Conservation (phyloP, 306 rosid genomes). For the Castanospermum australe region DNA sequence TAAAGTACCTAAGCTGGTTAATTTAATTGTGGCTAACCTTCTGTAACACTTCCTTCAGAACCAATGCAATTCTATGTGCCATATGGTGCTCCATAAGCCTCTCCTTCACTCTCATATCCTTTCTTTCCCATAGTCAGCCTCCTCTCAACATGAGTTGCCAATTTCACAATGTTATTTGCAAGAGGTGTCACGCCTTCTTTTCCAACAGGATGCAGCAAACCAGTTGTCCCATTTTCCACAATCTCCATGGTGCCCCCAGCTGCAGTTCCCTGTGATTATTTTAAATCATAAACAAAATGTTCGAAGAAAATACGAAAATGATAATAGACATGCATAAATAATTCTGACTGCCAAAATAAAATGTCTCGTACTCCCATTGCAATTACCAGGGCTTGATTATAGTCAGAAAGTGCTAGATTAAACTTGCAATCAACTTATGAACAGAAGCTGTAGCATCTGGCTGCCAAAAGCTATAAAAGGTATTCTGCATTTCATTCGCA, state of each 20-base stretch:
- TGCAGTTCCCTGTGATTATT: constrained; percentile 65
- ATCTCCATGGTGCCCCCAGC: constrained; percentile 97
- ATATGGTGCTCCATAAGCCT: constrained; percentile 81
- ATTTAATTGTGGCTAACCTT: constrained; percentile 48
- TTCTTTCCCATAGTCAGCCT: constrained; percentile 87
- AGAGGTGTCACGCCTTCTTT: constrained; percentile 75
- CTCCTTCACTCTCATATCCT: constrained; percentile 77
- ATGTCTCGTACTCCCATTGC: neutral
- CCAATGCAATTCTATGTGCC: constrained; percentile 78
- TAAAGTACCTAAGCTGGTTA: constrained; percentile 16
- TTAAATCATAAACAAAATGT: neutral
- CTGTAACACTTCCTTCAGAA: constrained; percentile 67
- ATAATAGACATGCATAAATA: neutral
- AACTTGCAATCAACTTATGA: neutral
- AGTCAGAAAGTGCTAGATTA: neutral
- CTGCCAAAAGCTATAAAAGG: neutral
- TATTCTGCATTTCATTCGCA: neutral
- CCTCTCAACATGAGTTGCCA: constrained; percentile 86
- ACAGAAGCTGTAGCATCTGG: neutral
- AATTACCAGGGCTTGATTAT: neutral
- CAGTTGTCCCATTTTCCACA: constrained; percentile 77
- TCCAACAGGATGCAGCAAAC: constrained; percentile 76
- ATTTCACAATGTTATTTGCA: constrained; percentile 70
- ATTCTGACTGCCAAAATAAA: neutral
- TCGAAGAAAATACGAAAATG: neutral